phyloP scores from a whole-genome alignment of 78 protist species.

The Chrysochromulina parva region DNA sequence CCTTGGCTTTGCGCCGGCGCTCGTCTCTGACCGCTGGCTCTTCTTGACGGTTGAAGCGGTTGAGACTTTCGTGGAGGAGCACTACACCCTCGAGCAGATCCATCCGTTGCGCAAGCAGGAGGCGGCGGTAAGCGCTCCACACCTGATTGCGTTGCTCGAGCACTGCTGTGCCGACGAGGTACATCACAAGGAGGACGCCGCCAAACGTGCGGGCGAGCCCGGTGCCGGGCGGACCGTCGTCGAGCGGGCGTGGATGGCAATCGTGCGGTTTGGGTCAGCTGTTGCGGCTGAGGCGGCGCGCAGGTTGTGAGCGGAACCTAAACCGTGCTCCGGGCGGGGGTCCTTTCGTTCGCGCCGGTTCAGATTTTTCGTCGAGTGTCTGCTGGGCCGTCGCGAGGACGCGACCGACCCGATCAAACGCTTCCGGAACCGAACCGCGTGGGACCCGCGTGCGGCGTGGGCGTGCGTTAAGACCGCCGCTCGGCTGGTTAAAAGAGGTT shows the following conservation, averaged over 20 bases:
- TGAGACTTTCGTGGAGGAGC: slow-evolving; percentile 10
- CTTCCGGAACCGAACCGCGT: no score
- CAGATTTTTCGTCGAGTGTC: no score
- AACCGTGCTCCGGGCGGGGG: no score
- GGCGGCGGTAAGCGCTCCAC: background rate
- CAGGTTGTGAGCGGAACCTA: background rate
- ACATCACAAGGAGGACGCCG: background rate
- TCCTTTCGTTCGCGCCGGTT: no score
- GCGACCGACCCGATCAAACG: no score
- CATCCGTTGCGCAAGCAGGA: background rate
- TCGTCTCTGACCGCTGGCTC: background rate
- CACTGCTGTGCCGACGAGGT: slow-evolving; percentile 6
- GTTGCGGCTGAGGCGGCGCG: background rate
- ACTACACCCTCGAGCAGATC: background rate
- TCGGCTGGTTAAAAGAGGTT: no score
- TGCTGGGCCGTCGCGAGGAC: no score
- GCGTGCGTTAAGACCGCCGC: no score
- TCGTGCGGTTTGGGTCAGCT: background rate
- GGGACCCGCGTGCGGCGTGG: no score
- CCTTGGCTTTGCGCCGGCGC: slow-evolving; percentile 1
- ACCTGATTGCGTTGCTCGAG: background rate
- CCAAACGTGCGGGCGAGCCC: background rate
- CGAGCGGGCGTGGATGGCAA: background rate
- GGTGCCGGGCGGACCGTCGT: background rate
- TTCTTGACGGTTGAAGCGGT: background rate